Conservation (phyloP, 2,329 filamentous ascomycete species). For the Thermothelomyces thermophilus region DNA sequence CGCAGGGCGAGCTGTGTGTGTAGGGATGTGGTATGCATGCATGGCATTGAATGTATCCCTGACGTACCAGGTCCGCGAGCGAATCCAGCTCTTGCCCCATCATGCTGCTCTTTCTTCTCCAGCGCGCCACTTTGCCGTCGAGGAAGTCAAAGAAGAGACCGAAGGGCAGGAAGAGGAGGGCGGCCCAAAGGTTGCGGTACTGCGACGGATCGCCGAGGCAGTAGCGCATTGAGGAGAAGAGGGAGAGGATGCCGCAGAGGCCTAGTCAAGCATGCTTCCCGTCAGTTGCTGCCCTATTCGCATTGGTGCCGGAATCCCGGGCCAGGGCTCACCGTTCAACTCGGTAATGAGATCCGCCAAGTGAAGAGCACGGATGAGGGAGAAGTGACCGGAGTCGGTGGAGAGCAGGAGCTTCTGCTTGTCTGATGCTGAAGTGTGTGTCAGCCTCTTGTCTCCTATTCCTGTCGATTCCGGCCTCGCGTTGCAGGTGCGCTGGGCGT, state of each 20-base stretch:
- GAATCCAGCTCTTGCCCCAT: slow-evolving; percentile 99
- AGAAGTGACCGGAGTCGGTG: slow-evolving; percentile 67
- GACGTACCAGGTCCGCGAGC: slow-evolving; percentile 78
- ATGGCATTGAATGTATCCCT: neutral
- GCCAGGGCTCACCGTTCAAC: slow-evolving; percentile 56
- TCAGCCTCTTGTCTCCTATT: neutral
- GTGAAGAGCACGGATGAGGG: slow-evolving; percentile 62
- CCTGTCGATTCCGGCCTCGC: neutral
- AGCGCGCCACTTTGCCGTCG: slow-evolving; percentile 92
- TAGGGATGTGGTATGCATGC: neutral
- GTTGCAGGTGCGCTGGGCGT: slow-evolving; percentile 13
- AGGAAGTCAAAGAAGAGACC: slow-evolving; percentile 97
- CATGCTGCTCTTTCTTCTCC: slow-evolving; percentile 92
- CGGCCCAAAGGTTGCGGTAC: slow-evolving; percentile 67
- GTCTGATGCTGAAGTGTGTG: slow-evolving; percentile 48
- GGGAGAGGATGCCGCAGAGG: slow-evolving; percentile 87
- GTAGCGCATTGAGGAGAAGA: slow-evolving; percentile 93
- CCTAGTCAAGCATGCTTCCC: slow-evolving; percentile 39
- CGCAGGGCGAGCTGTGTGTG: neutral
- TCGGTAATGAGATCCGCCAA: slow-evolving; percentile 80
- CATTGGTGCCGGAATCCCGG: neutral
- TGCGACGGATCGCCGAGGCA: slow-evolving; percentile 65
- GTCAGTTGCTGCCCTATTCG: neutral
- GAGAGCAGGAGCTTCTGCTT: slow-evolving; percentile 72
- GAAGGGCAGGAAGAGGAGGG: slow-evolving; percentile 82